Base-by-base conservation (phyloP, 1,139 yeast species). In the Yamadazyma conglobata region DNA sequence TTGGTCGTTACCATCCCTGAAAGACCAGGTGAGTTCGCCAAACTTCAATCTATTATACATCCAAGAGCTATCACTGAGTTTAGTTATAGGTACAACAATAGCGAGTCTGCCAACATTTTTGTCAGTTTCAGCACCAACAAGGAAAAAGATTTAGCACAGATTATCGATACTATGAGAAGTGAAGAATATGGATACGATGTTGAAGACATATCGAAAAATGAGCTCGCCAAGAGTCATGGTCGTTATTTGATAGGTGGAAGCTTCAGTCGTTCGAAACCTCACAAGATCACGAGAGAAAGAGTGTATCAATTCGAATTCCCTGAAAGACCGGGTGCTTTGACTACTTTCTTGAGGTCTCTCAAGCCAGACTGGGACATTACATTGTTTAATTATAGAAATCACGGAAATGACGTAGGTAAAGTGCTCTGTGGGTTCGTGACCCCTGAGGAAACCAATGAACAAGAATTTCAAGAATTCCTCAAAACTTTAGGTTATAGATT, bases 51-150 rank as follows among this genome's bases (percentile, higher is more conserved):
- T 24, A 70, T 85, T 26, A 77, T 93, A 27, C 78, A 79, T 40
- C 97, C 98, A 37, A 76, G 97, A 58, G 71, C 82, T 3, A 84
- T 89, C 31, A 91, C 98, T 4, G 99, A 91, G 59, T 91, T 91
- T 52, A 81, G 95, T 1, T 93, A 91, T 61, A 75, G 99, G 49
- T 79, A 68, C 54, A 65, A 69, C 35, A 68, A 64, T 33, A 62
- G 67, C 27, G 70, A 70, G 26, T 47, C 57, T 4, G 97, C 97
- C 10, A 78, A 80, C 50, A 83, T 91, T 34, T 91, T 84, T 60
- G 78, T 93, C 25, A 86, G 96, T 16, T 91, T 91, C 64, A 77
- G 79, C 31, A 71, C 71, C 24, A 83, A 86, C 56, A 79, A 87
- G 40, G 75, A 70, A 37, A 73, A 70, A 44, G 81, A 75, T 46